Evolutionary conservation across 1,284 basidiomycete species (phyloP), one percentile per base, ranked within the genome.

Genomic region (Singerocomus inundabilis): DNA sequence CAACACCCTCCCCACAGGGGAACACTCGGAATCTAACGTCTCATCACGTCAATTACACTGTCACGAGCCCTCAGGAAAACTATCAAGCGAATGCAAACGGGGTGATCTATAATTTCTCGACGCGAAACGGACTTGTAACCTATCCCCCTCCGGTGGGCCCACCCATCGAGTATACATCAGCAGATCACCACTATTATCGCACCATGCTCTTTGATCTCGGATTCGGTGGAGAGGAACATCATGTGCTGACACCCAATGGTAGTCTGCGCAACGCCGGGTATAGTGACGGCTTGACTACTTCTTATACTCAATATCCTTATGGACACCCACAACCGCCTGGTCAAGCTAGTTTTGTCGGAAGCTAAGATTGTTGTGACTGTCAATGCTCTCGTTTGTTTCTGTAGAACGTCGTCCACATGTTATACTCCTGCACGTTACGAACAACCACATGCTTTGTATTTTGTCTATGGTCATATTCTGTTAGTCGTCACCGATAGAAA

Each of bases 171-270:
- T 67, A 63, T 42, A 64, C 78, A 7, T 72, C 80, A 54, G 72
- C 75, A 31, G 83, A 86, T 60, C 76, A 76, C 15, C 71, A 79
- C 42, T 88, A 88, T 66, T 87, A 82, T 76, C 78, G 78, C 56
- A 79, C 79, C 51, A 86, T 88, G 82, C 79, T 85, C 56, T 68
- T 79, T 45, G 84, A 87, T 54, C 73, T 87, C 21, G 85, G 86
- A 16, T 82, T 78, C 55, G 77, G 78, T 31, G 75, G 74, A 48
- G 70, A 64, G 12, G 75, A 77, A 11, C 60, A 63, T 15, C 57
- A 63, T n/a, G 62, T 55, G 39, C 41, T 51, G 26, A 31, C 57
- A 24, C 41, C 53, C 29, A 55, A 51, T 37, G 64, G 69, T 35
- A 44, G 54, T 33, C 36, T 67, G 37, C 67, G 63, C 46, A 63